Evolutionary conservation across 345 rosid species (phyloP), one percentile per base, ranked within the genome.

Genomic region (Syzygium grande): DNA sequence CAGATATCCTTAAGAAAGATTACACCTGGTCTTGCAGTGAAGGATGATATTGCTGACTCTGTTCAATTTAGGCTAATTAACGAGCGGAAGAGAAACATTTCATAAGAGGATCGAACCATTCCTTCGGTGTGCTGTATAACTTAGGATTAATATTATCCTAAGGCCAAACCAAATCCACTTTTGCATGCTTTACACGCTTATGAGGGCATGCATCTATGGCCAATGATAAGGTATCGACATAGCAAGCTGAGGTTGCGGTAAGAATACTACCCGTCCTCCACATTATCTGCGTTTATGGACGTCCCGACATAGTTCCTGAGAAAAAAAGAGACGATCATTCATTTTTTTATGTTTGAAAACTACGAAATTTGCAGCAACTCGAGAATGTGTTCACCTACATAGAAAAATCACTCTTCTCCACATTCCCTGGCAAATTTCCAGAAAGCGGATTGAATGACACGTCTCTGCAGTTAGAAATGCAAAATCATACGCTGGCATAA

Each of bases 381-480:
- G 23, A 25, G 54, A 29, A 63, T 46, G 10, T 19, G 25, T 86
- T 38, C 68, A 78, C 94, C 92, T 89, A 94, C 96, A 91, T 86
- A n/a, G 95, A 93, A 86, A 90, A 86, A 84, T 89, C 89, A 84
- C 73, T 84, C 85, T 23, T 91, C 68, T 78, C 89, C 58, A 86
- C 91, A 52, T 90, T 87, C 61, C 27, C 84, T 0, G 93, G 94
- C 78, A 92, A 86, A 65, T 89, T 92, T 87, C 96, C 96, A 9
- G 92, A 92, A 17, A 94, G 92, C 11, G 91, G 91, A 92, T 93
- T 94, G 90, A 92, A 92, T 2, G 96, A 94, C 83, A 93, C 93
- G 68, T 94, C 96, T 85, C 96, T 94, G 93, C 78, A 88, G 14
- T 25, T 49, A 65, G 56, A 22, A 52, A 84, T 54, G 51, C 9